A percentile compares a stretch with the other conserved stretches of the same genome.
These are phyloP conservation scores for Mrakia blollopis DNA, from an alignment of 768 basidiomycete species.

Conservation along the genomic window DNA sequence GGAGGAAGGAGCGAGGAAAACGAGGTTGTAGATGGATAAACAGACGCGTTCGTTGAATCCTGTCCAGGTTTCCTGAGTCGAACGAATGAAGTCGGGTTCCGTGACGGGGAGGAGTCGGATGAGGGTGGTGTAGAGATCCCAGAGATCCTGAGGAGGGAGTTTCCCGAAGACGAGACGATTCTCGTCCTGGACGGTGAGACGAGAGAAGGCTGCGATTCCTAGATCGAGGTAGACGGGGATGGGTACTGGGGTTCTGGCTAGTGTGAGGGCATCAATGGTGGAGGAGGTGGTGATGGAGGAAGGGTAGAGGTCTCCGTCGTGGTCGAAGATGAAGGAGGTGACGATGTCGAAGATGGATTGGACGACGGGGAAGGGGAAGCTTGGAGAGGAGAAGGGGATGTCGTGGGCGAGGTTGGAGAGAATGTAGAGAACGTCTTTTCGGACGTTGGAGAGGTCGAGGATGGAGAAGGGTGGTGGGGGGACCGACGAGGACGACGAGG, in stretches of 20 bases:
- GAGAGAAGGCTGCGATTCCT: constrained; percentile 81
- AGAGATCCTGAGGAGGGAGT: constrained; percentile 57
- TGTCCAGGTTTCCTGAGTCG: constrained; percentile 59
- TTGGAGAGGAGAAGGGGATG: constrained; percentile 51
- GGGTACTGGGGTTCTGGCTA: constrained; percentile 42
- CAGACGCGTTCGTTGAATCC: constrained; percentile 72
- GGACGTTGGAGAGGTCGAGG: constrained; percentile 63
- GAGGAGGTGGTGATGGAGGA: constrained; percentile 24
- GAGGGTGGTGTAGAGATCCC: constrained; percentile 62
- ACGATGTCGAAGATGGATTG: constrained; percentile 61
- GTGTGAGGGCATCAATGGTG: constrained; percentile 42
- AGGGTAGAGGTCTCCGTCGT: constrained; percentile 56
- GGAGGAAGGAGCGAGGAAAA: constrained; percentile 71
- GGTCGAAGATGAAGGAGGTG: constrained; percentile 70
- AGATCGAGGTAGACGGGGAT: constrained; percentile 51
- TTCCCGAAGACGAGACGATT: constrained; percentile 70
- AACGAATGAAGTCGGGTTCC: constrained; percentile 60
- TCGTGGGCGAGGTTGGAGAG: constrained; percentile 58
- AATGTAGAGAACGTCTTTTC: constrained; percentile 70
- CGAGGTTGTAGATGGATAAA: constrained; percentile 78
- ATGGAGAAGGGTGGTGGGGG: constrained; percentile 52
- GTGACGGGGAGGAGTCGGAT: constrained; percentile 78
- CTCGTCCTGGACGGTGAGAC: constrained; percentile 65
- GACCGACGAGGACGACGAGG: neutral
- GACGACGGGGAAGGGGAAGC: constrained; percentile 46